phyloP scores from a whole-genome alignment of 179 eudicot species.

The Heliamphora pulchella region DNA sequence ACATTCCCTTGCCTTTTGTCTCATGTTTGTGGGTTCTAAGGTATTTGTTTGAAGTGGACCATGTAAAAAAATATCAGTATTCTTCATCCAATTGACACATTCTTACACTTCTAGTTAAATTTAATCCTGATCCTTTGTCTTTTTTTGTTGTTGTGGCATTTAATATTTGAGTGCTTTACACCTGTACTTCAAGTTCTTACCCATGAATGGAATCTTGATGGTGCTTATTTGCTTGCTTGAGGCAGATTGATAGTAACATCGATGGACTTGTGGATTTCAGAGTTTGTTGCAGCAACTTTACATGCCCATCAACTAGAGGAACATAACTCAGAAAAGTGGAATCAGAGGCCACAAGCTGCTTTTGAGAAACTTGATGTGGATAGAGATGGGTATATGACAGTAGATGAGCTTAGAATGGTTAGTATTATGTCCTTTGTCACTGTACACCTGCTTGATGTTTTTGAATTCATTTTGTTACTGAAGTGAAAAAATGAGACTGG shows the following conservation, averaged over 20 bases:
- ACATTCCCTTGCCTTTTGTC: no score
- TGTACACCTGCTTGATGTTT: neutral
- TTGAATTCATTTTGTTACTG: neutral
- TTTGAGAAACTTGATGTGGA: slow-evolving; percentile 89
- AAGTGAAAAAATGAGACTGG: neutral
- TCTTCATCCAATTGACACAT: no score
- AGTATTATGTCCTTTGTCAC: slow-evolving; percentile 17
- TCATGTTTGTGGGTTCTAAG: no score
- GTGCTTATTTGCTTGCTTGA: slow-evolving; percentile 18
- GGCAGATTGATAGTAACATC: slow-evolving; percentile 87
- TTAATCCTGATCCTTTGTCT: no score
- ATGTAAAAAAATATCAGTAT: no score
- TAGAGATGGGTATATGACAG: slow-evolving; percentile 77
- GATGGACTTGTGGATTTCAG: slow-evolving; percentile 90
- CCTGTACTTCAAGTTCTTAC: neutral
- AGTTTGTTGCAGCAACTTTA: slow-evolving; percentile 86
- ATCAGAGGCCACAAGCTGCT: slow-evolving; percentile 67
- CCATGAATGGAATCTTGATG: neutral
- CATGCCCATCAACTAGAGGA: slow-evolving; percentile 87
- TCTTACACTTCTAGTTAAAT: no score
- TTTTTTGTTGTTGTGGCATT: neutral
- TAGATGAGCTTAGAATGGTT: slow-evolving; percentile 82
- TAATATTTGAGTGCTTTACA: neutral
- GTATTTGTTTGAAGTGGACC: no score
- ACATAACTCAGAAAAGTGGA: slow-evolving; percentile 74